Base-by-base conservation (phyloP, 2,329 filamentous ascomycete genomes). In the Trichoderma guizhouense region DNA sequence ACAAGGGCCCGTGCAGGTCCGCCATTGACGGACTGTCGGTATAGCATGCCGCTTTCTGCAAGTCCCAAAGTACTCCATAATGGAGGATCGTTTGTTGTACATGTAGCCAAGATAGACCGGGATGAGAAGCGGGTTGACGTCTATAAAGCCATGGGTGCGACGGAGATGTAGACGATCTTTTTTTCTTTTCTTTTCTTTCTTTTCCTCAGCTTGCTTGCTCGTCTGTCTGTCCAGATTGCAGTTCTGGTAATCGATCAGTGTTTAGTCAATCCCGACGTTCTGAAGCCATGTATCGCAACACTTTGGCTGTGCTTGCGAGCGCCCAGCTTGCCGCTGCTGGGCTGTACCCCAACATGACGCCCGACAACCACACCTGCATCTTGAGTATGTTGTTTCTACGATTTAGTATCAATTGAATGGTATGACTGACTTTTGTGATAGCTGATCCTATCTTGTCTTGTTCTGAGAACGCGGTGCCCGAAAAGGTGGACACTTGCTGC, bases 401-500 rank as follows among this genome's bases (percentile, higher is more conserved):
- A 24, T 7, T 7, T 21, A 21, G n/a, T 3, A 7, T 7, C 28
- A 43, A 34, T 61, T 47, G 28, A 39, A 14, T 21, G 28, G 12
- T 12, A 53, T 53, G 7, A 5, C 28, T 11, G 30, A 24, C 7
- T 18, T 24, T 51, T 9, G 1, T 6, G 3, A 18, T 57, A 76
- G 75, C 66, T n/a, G 71, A 76, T 0, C 76, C 76, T 0, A 69
- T 77, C 28, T 80, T 86, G 36, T 89, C 87, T 1, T 89, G 87
- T 79, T 87, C 85, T 1, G 75, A 79, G 24, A 77, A 79, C 2
- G 86, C 85, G 7, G 79, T 80, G 28, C 83, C 82, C 1, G 79
- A 76, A 39, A 78, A 82, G 68, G 86, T 88, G 39, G 89, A 92
- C 76, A 86, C 86, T 1, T 92, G 90, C 83, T 92, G 90, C 76